These are phyloP conservation scores for Komagataella kurtzmanii DNA, from an alignment of 805 yeast species.

Conservation along the genomic window DNA sequence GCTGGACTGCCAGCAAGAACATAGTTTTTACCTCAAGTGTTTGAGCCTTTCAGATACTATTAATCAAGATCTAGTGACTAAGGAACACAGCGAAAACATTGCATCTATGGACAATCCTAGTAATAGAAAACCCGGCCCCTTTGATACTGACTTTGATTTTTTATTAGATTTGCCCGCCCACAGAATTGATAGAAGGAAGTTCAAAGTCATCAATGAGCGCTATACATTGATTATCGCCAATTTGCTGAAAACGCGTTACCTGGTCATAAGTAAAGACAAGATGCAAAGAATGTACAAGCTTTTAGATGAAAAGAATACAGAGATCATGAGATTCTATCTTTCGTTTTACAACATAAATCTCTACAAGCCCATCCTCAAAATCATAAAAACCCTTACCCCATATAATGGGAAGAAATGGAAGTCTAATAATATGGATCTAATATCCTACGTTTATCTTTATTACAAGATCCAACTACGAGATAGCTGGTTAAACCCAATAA, in stretches of 20 bases:
- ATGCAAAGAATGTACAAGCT: slow-evolving; percentile 61
- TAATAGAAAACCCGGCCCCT: neutral
- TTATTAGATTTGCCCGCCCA: neutral
- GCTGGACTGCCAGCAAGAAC: slow-evolving; percentile 12
- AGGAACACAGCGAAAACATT: neutral
- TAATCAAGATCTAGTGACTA: neutral
- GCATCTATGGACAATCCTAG: neutral
- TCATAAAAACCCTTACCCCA: slow-evolving; percentile 71
- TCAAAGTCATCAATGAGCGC: neutral
- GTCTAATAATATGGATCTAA: slow-evolving; percentile 82
- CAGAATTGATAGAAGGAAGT: neutral
- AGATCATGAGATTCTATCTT: slow-evolving; percentile 40
- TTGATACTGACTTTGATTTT: neutral
- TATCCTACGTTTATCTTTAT: slow-evolving; percentile 74
- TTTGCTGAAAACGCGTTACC: slow-evolving; percentile 40
- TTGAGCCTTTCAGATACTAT: neutral
- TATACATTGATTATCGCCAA: slow-evolving; percentile 23
- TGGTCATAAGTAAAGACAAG: slow-evolving; percentile 43
- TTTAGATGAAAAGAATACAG: slow-evolving; percentile 51
- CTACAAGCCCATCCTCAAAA: slow-evolving; percentile 57
- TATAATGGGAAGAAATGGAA: slow-evolving; percentile 94
- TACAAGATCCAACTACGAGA: slow-evolving; percentile 63
- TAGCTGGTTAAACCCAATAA: slow-evolving; percentile 83
- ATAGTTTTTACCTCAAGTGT: slow-evolving; percentile 9
- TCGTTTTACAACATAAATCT: slow-evolving; percentile 48